Conservation (phyloP, 1,139 yeast genomes). For the Pichia sp. region DNA sequence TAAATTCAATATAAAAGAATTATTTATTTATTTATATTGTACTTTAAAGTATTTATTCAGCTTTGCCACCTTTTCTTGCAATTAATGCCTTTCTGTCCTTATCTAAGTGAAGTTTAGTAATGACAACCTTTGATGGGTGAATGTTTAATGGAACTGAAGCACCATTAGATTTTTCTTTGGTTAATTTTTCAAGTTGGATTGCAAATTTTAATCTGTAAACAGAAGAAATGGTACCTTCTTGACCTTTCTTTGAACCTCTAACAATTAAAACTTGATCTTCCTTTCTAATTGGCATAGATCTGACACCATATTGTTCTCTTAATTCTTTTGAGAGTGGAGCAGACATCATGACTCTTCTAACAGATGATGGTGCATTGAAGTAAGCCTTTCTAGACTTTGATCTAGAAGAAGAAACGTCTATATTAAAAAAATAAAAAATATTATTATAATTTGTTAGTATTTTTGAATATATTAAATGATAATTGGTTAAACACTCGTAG, state of each 20-base stretch:
- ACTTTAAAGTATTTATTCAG: conserved; percentile 40
- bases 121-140: conserved; percentile 98
- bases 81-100: conserved; percentile 98
- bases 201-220: conserved; percentile 99
- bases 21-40: conserved; percentile 1
- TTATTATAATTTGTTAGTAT: conserved; percentile 5
- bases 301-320: conserved; percentile 95
- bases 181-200: conserved; percentile 94
- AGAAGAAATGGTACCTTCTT: conserved; percentile 96
- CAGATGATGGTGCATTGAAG: conserved; percentile 96
- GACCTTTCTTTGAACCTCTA: conserved; percentile 99
- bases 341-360: conserved; percentile 91
- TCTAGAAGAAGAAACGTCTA: conserved; percentile 99
- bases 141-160: conserved; percentile 96
- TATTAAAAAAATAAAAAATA: conserved; percentile 1
- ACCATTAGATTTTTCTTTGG: conserved; percentile 98
- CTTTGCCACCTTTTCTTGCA: conserved; percentile 85
- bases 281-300: conserved; percentile 96
- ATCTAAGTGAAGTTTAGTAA: conserved; percentile 97
- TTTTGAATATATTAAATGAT: neutral
- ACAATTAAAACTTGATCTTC: conserved; percentile 93
- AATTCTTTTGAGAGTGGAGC: conserved; percentile 99
- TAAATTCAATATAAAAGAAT: conserved; percentile 2
- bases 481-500: neutral
- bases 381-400: conserved; percentile 99